phyloP scores from a whole-genome alignment of 441 rosid species.

The Adansonia rubrostipa region DNA sequence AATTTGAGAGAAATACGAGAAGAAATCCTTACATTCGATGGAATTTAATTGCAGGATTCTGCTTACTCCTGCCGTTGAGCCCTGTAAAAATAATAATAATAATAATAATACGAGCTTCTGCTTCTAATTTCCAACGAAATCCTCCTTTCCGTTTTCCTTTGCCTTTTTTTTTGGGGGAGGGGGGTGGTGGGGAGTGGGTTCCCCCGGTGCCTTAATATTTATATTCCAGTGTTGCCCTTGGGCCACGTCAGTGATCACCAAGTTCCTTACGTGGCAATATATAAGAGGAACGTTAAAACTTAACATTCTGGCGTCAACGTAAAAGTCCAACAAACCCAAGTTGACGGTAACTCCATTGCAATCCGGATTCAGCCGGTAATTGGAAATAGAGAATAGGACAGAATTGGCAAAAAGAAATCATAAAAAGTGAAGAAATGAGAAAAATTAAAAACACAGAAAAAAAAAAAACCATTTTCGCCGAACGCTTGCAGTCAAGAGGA shows the following conservation, averaged over 20 bases:
- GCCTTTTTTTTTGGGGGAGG: background rate
- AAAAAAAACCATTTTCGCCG: background rate
- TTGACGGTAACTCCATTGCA: background rate
- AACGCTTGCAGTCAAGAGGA: background rate
- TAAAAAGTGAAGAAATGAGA: background rate
- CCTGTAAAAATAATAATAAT: background rate
- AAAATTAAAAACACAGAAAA: background rate
- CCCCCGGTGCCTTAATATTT: background rate
- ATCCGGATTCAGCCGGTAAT: background rate
- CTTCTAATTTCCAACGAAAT: conserved; percentile 1
- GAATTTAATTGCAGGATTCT: conserved; percentile 19
- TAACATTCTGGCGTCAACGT: background rate
- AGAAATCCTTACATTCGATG: conserved; percentile 7
- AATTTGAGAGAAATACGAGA: background rate
- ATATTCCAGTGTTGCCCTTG: conserved; percentile 36
- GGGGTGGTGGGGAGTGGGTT: too few species aligned
- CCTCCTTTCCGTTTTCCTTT: background rate
- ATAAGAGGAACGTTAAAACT: background rate
- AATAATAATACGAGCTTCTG: background rate
- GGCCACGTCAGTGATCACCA: conserved; percentile 12
- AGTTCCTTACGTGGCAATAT: conserved; percentile 26
- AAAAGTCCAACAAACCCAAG: background rate
- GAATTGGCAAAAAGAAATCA: background rate
- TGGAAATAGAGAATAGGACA: background rate
- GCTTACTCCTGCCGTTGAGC: background rate